Evolutionary conservation across 75 land plant species (phyloP), one percentile per base, ranked within the genome.

Genomic region (Cunninghamia lanceolata): DNA sequence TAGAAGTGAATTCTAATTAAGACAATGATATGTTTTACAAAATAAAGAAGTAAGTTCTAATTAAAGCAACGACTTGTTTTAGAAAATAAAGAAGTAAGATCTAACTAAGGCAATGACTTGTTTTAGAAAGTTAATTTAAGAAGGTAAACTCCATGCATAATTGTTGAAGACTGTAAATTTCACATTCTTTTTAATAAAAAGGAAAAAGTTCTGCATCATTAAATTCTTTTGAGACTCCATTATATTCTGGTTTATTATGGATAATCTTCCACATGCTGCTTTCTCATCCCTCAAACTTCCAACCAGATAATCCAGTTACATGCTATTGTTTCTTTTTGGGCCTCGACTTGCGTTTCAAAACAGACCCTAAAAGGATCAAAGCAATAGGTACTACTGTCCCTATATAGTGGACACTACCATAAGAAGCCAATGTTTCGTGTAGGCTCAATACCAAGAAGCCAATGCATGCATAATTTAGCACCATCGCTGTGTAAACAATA

Each of bases 391-490:
- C 43, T 2, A 97, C 53, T 71, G 96, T 97, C 83, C 94, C 98
- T 6, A 90, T 86, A 78, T 90, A 97, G 84, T 95, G 92, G 30
- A 96, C 95, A 84, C 96, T 97, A 21, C 92, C 82, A 84, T 94
- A 96, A 35, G 99, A 87, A 46, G 90, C 92, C 43, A 96, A 84
- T 15, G 99, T 96, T 50, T 98, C 98, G 43, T 90, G 88, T 85
- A 91, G 9, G 92, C 92, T 94, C 88, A 98, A 85, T 19, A 98
- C 99, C 96, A 94, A 84, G 89, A 98, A 98, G 66, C 99, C 99
- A 86, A 97, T 89, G 87, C 93, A 93, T 36, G 99, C 92, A 85
- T 92, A 94, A 86, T 98, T 98, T 84, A 95, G 95, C 83, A 91
- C 93, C 68, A 97, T 71, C 4, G 93, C 11, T 35, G 98, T 93